Percentiles rank a stretch among this genome's conserved stretches.
phyloP scores from a whole-genome alignment of 768 basidiomycete species.

The Rhizopogon roseolus region DNA sequence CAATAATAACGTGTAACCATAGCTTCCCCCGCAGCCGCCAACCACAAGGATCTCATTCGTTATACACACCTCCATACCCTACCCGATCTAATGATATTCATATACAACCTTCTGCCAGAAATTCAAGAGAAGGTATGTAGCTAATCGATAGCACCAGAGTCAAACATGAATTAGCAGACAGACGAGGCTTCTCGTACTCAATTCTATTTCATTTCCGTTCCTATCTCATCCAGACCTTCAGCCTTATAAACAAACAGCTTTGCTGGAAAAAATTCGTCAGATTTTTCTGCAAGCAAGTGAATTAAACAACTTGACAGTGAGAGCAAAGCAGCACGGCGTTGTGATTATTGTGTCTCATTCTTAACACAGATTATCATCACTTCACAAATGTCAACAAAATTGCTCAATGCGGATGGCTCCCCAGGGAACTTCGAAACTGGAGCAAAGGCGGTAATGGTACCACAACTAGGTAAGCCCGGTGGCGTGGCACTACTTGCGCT shows the following conservation, averaged over 20 bases:
- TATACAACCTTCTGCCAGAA: slow-evolving; percentile 47
- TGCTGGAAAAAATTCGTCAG: slow-evolving; percentile 52
- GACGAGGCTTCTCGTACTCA: slow-evolving; percentile 60
- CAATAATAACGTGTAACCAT: neutral
- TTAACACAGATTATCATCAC: slow-evolving; percentile 47
- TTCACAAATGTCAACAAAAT: slow-evolving; percentile 66
- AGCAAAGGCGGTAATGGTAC: slow-evolving; percentile 58
- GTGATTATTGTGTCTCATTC: slow-evolving; percentile 5
- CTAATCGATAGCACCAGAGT: neutral
- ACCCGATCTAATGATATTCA: slow-evolving; percentile 52
- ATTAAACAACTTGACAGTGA: slow-evolving; percentile 46
- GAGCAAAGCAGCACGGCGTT: slow-evolving; percentile 6
- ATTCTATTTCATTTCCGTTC: slow-evolving; percentile 65
- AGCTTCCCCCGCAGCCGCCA: slow-evolving; percentile 42
- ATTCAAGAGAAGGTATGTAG: slow-evolving; percentile 44
- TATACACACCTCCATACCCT: slow-evolving; percentile 37
- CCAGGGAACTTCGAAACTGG: slow-evolving; percentile 64
- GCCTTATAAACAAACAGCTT: slow-evolving; percentile 31
- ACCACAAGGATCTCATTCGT: slow-evolving; percentile 17
- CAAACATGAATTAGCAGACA: slow-evolving; percentile 16
- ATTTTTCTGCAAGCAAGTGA: slow-evolving; percentile 45
- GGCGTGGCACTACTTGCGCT: neutral
- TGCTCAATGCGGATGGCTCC: slow-evolving; percentile 59
- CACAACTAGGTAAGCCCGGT: slow-evolving; percentile 47
- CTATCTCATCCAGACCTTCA: slow-evolving; percentile 42